Percentiles rank a stretch among this genome's conserved stretches.
Conservation (phyloP, 2,329 filamentous ascomycete species). For the Dryadomyces quercivorus region DNA sequence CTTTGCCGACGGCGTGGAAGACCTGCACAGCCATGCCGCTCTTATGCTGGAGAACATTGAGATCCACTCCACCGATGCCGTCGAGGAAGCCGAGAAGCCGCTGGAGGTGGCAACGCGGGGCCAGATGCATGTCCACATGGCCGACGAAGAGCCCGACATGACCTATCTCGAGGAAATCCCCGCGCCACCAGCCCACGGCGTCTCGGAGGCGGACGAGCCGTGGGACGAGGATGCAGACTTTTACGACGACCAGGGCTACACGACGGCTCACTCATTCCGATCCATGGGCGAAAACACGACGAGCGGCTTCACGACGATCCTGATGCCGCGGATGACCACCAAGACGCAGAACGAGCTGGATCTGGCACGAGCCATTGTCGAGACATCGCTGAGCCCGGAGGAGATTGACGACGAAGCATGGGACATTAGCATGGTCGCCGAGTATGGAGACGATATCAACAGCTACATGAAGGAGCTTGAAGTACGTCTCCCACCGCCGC, state of each 20-base stretch:
- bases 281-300: conserved; percentile 56
- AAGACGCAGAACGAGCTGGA: conserved; percentile 64
- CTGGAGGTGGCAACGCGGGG: not conserved
- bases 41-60: not conserved
- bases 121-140: not conserved
- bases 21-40: conserved; percentile 14
- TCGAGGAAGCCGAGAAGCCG: no score
- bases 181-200: not conserved
- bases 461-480: conserved; percentile 82
- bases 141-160: not conserved
- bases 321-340: conserved; percentile 60
- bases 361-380: conserved; percentile 50
- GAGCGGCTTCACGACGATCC: conserved; percentile 39
- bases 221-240: conserved; percentile 68
- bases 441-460: conserved; percentile 95
- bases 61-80: no score
- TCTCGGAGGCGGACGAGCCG: conserved; percentile 53
- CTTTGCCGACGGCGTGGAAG: conserved; percentile 34
- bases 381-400: conserved; percentile 51
- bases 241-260: conserved; percentile 58
- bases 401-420: conserved; percentile 81
- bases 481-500: conserved; percentile 34
- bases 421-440: conserved; percentile 95
- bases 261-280: conserved; percentile 62
- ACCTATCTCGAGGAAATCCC: conserved; percentile 7